Conservation (phyloP, 306 rosid genomes). For the Astragalus glycyphyllos region DNA sequence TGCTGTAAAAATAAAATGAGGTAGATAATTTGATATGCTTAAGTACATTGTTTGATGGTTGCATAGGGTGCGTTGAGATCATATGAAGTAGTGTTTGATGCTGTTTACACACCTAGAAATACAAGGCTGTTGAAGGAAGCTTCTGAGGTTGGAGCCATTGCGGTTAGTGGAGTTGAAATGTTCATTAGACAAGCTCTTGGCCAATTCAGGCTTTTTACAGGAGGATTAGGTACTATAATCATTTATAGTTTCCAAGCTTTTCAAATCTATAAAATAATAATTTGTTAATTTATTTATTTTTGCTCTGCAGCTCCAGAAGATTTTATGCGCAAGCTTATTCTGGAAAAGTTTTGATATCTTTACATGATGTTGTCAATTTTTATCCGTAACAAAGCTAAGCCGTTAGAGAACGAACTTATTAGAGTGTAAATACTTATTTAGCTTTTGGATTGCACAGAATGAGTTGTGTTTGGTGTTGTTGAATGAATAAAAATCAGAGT, state of each 20-base stretch:
- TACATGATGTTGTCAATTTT: too few species aligned
- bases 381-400: too few species aligned
- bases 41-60: conserved; percentile 1
- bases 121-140: conserved; percentile 51
- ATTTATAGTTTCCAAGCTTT: not conserved
- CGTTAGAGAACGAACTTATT: too few species aligned
- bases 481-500: too few species aligned
- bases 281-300: not conserved
- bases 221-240: conserved; percentile 32
- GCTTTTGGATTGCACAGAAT: too few species aligned
- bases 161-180: conserved; percentile 48
- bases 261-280: not conserved
- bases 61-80: conserved; percentile 31
- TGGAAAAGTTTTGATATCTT: conserved; percentile 27
- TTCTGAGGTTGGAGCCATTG: conserved; percentile 34
- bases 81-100: conserved; percentile 38
- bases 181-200: conserved; percentile 56
- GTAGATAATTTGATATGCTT: not conserved
- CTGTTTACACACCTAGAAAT: conserved; percentile 44
- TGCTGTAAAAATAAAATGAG: not conserved
- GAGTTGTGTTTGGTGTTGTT: too few species aligned
- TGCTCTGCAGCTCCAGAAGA: conserved; percentile 53
- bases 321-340: conserved; percentile 46
- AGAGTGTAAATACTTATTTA: too few species aligned
- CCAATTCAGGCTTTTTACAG: conserved; percentile 50